Evolutionary conservation across 1,139 yeast species (phyloP).

Genomic region (Debaryomyces sp.): DNA sequence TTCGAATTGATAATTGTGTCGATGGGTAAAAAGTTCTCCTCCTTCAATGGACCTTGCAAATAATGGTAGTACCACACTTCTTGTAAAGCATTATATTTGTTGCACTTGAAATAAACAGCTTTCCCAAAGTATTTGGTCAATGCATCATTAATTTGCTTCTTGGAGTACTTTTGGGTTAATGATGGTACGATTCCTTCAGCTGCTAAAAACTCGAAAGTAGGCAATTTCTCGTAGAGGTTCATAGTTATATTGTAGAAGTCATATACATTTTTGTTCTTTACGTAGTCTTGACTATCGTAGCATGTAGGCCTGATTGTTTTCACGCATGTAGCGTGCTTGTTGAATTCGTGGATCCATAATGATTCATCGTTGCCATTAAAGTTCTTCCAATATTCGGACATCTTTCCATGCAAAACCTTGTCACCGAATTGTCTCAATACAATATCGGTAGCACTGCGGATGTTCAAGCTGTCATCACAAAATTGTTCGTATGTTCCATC

Average conservation of each 20-base stretch:
- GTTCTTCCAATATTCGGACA: slow-evolving; percentile 76
- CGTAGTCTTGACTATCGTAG: slow-evolving; percentile 38
- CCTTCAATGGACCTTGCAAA: slow-evolving; percentile 70
- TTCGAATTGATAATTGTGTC: slow-evolving; percentile 57
- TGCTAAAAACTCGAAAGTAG: slow-evolving; percentile 69
- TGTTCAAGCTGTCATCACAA: slow-evolving; percentile 67
- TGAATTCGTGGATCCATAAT: slow-evolving; percentile 92
- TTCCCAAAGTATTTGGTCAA: slow-evolving; percentile 61
- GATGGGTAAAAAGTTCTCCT: slow-evolving; percentile 66
- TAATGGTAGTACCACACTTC: slow-evolving; percentile 93
- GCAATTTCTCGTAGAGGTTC: slow-evolving; percentile 61
- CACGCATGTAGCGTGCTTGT: slow-evolving; percentile 94
- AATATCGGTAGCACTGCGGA: slow-evolving; percentile 52
- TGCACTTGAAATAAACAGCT: slow-evolving; percentile 73
- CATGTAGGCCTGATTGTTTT: slow-evolving; percentile 76
- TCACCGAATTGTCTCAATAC: slow-evolving; percentile 52
- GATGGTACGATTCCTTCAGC: slow-evolving; percentile 75
- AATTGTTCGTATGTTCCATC: slow-evolving; percentile 53
- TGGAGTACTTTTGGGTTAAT: slow-evolving; percentile 59
- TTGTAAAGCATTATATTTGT: slow-evolving; percentile 64
- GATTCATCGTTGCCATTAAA: slow-evolving; percentile 72
- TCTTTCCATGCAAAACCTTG: slow-evolving; percentile 52
- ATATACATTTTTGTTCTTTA: slow-evolving; percentile 62
- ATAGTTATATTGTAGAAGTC: slow-evolving; percentile 77
- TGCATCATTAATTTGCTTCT: slow-evolving; percentile 65